Percentiles rank a stretch among this genome's conserved stretches.
These are phyloP conservation scores for Vaccinium darrowii DNA, from an alignment of 148 eudicot genomes.

Conservation along the genomic window DNA sequence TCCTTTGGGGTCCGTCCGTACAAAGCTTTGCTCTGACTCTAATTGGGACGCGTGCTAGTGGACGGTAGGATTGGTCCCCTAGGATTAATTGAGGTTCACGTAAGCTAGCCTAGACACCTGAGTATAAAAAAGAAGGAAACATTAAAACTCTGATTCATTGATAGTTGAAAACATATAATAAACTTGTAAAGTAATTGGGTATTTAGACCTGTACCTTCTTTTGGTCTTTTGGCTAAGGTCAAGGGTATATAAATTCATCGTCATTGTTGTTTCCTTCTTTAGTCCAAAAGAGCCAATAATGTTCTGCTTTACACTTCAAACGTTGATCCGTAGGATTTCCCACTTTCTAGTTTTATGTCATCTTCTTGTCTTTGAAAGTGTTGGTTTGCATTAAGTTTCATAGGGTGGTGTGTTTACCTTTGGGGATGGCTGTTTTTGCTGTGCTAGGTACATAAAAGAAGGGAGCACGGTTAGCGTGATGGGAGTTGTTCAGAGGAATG, in stretches of 20 bases:
- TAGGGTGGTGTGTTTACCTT: neutral
- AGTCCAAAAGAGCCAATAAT: neutral
- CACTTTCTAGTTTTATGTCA: neutral
- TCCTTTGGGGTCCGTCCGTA: too few relatives aligned
- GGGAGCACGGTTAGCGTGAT: slow-evolving; percentile 95
- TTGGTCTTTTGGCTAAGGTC: too few relatives aligned
- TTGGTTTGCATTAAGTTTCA: neutral
- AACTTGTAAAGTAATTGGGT: neutral
- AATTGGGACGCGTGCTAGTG: too few relatives aligned
- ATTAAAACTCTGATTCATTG: neutral
- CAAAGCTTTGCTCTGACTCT: too few relatives aligned
- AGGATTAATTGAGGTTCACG: too few relatives aligned
- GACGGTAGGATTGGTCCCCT: too few relatives aligned
- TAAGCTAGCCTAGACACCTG: too few relatives aligned
- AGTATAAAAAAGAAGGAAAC: too few relatives aligned
- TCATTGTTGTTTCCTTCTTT: neutral
- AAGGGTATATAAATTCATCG: neutral
- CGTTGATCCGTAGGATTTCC: neutral
- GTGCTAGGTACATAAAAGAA: slow-evolving; percentile 80
- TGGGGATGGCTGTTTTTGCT: neutral
- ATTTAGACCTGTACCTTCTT: too few relatives aligned
- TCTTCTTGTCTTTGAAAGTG: neutral
- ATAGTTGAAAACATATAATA: neutral
- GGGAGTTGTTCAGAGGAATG: slow-evolving; percentile 90
- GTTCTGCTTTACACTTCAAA: neutral